Base-by-base conservation (phyloP, 2,329 filamentous ascomycete species). In the Pseudocercospora cruenta region DNA sequence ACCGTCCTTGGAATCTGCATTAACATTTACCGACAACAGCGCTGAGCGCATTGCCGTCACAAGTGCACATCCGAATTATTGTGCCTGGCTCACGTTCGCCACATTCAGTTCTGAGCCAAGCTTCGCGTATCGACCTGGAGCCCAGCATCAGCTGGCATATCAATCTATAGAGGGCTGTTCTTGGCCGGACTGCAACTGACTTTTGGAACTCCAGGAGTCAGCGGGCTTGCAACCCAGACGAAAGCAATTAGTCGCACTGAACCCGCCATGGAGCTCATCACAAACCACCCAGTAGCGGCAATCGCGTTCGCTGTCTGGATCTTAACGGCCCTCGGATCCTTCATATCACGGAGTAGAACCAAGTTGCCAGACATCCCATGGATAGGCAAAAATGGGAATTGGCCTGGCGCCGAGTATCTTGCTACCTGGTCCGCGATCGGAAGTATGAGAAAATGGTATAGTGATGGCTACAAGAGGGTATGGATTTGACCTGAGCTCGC, bases 391-490 rank as follows among this genome's bases (percentile, higher is more conserved):
- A 54, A 60, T 8, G 58, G 64, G 28, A 53, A 60, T 21, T 58
- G 58, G 33, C 60, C 54, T 8, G 67, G 71, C 31, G 60, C 70
- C 6, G 39, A 59, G 16, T 66, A 60, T 4, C 61, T 64, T 14
- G 70, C 71, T 19, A 64, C 63, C 12, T 63, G 65, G 16, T 45
- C 51, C 12, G 71, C 69, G n/a, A 28, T 66, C 22, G 57, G 7
- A 10, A 62, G 66, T 21, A 63, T 60, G 1, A 62, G 64, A 10
- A 45, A 62, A n/a, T 70, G 66, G 69, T 65, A 69, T 21, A 58
- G 49, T 10, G 66, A 72, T 12, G 69, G 69, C 0, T 73, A 72
- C 26, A 60, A 67, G 16, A 68, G 71, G 62, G 71, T 71, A 28
- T 8, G 33, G 24, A 28, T n/a, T 14, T 4, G 12, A 12, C 8